phyloP scores from a whole-genome alignment of 495 filamentous ascomycete genomes.

The Penicillium argentinense region DNA sequence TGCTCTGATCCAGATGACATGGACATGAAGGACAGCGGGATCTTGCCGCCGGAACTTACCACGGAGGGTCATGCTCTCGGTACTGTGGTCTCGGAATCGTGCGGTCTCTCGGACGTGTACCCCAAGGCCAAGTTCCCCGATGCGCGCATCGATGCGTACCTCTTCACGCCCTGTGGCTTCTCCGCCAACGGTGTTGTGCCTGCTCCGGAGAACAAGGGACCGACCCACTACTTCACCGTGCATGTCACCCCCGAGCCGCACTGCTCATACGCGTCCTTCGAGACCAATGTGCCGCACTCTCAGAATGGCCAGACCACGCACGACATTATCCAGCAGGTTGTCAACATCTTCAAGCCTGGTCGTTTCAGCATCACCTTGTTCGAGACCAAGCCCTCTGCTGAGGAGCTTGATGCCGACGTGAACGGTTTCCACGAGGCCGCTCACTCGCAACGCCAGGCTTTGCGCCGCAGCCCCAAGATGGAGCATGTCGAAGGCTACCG shows the following conservation, averaged over 20 bases:
- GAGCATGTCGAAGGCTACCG: slow-evolving; percentile 86
- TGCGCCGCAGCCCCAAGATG: slow-evolving; percentile 63
- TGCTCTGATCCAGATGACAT: slow-evolving; percentile 65
- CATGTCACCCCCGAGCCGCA: slow-evolving; percentile 97
- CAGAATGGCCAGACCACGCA: slow-evolving; percentile 85
- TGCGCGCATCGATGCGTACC: slow-evolving; percentile 91
- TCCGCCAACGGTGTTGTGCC: slow-evolving; percentile 97
- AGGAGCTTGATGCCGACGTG: slow-evolving; percentile 39
- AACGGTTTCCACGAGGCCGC: slow-evolving; percentile 37
- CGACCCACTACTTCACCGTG: slow-evolving; percentile 95
- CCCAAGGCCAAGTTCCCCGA: slow-evolving; percentile 84
- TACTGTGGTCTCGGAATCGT: slow-evolving; percentile 86
- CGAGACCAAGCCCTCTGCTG: slow-evolving; percentile 69
- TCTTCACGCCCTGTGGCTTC: slow-evolving; percentile 97
- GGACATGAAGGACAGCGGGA: slow-evolving; percentile 54
- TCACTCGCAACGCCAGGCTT: slow-evolving; percentile 46
- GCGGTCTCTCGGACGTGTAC: slow-evolving; percentile 88
- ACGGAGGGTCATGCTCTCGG: slow-evolving; percentile 95
- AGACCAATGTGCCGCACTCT: slow-evolving; percentile 94
- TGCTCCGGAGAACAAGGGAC: slow-evolving; percentile 60
- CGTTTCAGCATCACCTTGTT: slow-evolving; percentile 98
- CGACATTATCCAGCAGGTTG: slow-evolving; percentile 90
- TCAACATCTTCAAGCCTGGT: slow-evolving; percentile 91
- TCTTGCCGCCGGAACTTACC: slow-evolving; percentile 69
- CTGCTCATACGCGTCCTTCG: slow-evolving; percentile 98